Conservation (phyloP, 176 grass and related monocot genomes). For the Zizania latifolia region DNA sequence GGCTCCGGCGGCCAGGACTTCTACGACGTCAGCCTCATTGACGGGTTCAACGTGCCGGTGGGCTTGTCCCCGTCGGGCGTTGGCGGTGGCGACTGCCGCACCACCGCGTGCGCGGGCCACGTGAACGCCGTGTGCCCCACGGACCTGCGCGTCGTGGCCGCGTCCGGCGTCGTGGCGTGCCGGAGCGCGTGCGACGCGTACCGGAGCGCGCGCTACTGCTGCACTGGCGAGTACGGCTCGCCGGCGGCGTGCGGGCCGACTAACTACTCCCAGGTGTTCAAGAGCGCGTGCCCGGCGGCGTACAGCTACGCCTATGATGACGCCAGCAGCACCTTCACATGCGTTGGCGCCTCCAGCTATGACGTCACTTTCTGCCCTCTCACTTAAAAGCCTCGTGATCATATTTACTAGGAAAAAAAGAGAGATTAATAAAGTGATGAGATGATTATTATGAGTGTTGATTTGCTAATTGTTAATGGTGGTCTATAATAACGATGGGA, state of each 20-base stretch:
- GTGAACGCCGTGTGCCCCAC: conserved; percentile 48
- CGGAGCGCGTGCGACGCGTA: conserved; percentile 53
- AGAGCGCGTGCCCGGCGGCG: conserved; percentile 49
- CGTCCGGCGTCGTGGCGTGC: conserved; percentile 40
- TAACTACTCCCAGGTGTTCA: conserved; percentile 58
- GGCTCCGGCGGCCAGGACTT: conserved; percentile 48
- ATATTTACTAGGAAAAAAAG: too few relatives aligned
- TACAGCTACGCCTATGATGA: conserved; percentile 77
- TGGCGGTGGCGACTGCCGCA: conserved; percentile 10
- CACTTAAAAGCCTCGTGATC: neutral
- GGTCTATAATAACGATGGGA: too few relatives aligned
- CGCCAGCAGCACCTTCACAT: conserved; percentile 64
- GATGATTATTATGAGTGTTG: too few relatives aligned
- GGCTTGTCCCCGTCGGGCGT: conserved; percentile 30
- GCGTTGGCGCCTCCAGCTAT: conserved; percentile 40
- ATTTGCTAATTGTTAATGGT: too few relatives aligned
- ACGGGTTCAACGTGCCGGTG: conserved; percentile 62
- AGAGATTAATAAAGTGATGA: too few relatives aligned
- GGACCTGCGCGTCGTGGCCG: conserved; percentile 36
- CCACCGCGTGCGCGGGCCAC: conserved; percentile 41
- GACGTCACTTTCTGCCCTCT: conserved; percentile 59
- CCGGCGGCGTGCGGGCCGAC: conserved; percentile 47
- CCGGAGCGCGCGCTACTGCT: conserved; percentile 53
- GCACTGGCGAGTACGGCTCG: conserved; percentile 42
- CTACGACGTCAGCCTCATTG: conserved; percentile 93